Evolutionary conservation across 2,329 filamentous ascomycete genomes (phyloP).

Genomic region (Cercospora zeae-maydis): DNA sequence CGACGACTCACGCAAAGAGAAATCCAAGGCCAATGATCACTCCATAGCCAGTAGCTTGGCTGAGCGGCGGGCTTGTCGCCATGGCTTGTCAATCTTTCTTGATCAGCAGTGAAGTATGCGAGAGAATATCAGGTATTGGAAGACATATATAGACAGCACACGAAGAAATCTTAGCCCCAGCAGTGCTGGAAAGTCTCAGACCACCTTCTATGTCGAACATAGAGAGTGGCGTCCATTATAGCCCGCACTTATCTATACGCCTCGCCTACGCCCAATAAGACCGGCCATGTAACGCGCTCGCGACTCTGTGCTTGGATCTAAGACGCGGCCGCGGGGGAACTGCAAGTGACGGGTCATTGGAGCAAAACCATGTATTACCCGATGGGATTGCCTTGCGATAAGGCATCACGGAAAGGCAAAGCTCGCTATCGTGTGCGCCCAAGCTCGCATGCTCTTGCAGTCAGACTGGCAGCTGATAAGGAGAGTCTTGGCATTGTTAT

Average conservation of each 20-base stretch:
- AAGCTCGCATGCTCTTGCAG: not conserved
- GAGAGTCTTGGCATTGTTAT: not conserved
- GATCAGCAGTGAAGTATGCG: not conserved
- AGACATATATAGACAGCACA: not conserved
- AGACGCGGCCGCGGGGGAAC: not conserved
- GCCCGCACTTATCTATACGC: not conserved
- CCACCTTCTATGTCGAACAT: not conserved
- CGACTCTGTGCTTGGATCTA: not conserved
- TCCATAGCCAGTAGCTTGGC: conserved; percentile 70
- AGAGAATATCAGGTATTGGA: not conserved
- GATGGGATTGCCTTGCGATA: conserved; percentile 12
- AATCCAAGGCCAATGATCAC: conserved; percentile 72
- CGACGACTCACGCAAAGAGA: conserved; percentile 56
- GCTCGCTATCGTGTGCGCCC: not conserved
- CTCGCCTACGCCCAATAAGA: not conserved
- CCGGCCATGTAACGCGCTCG: not conserved
- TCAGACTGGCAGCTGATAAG: conserved; percentile 7
- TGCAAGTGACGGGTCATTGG: not conserved
- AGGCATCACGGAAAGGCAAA: not conserved
- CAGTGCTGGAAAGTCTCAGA: not conserved
- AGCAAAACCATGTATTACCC: not conserved
- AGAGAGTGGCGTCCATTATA: not conserved
- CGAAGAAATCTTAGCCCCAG: not conserved
- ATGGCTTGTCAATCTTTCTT: conserved; percentile 12
- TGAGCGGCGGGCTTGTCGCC: conserved; percentile 37